Base-by-base conservation (phyloP, 2,329 filamentous ascomycete genomes). In the Cercospora sp. region DNA sequence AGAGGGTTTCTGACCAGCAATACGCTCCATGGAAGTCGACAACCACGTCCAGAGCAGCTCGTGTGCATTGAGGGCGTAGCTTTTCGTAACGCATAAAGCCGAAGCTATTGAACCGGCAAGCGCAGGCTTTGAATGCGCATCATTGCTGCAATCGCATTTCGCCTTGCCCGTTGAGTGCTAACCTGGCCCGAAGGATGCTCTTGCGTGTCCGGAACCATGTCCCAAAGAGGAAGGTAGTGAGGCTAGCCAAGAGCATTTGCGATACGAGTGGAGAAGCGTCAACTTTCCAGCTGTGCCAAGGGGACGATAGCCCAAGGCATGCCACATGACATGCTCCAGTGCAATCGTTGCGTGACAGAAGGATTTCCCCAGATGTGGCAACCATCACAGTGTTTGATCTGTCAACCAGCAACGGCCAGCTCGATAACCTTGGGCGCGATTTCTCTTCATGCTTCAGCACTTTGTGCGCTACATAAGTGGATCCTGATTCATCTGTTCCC, bases 161-260 rank as follows among this genome's bases (percentile, higher is more conserved):
- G 18, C 8, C 16, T 59, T 45, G 53, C 63, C 63, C 18, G 21
- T 59, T 65, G 37, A 37, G 63, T 51, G 34, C 24, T 65, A 18
- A 49, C 30, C 30, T 32, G 37, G 37, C 18, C 49, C 53, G 30
- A 34, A 61, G 58, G 58, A 61, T 26, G 58, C 34, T 37, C 34
- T 51, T 24, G 53, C 18, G 9, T 51, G 16, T 18, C 9, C 63
- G 53, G 63, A 10, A 18, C n/a, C 21, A 34, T 28, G 28, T 40
- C 63, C 53, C 9, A 37, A 65, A 59, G 53, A 65, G 63, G 63
- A 65, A 65, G 63, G 63, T 65, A 59, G 40, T 24, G 40, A n/a
- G 58, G 21, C 21, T 13, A 21, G 63, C 63, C 63, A 65, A 65
- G 63, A 65, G 13, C 32, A n/a, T 34, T 49, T 60, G n/a, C 34